Base-by-base conservation (phyloP, 2,329 filamentous ascomycete genomes). In the Aspergillus ustus region DNA sequence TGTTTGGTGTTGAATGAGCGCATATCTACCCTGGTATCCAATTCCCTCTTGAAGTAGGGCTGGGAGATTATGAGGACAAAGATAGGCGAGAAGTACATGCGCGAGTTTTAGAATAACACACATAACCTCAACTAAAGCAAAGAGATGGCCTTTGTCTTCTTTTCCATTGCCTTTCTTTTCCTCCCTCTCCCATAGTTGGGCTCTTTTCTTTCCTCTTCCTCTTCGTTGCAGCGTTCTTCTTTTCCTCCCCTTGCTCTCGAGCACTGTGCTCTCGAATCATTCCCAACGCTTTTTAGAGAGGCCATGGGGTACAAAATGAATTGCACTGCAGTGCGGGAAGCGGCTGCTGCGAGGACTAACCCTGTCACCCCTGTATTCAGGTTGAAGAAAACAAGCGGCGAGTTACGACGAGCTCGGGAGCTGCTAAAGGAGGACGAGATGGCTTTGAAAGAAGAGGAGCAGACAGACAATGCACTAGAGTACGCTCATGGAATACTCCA, bases 291-390 rank as follows among this genome's bases (percentile, higher is more conserved):
- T 15, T 34, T 3, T 8, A 20, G 34, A n/a, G 20, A 22, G 25
- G 17, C 20, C 37, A 66, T 66, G 64, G 50, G 54, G 40, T 58
- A 58, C 44, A 56, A 58, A 25, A 31, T 63, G 20, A 13, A 56
- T 22, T 45, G 49, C 13, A 25, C 22, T n/a, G 29, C 31, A 22
- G 46, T 34, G 20, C 19, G 44, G 22, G 48, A 57, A 22, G 52
- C 43, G 15, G 46, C 34, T 40, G 44, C 43, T n/a, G 46, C 52
- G 4, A 29, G 54, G 13, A 17, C 45, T 19, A 52, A 55, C 19
- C 20, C 62, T 17, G 13, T 52, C 17, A n/a, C 60, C 25, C n/a
- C 62, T 46, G 49, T 65, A 48, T 69, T 70, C 63, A 68, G 65
- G 52, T 51, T 70, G 31, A 66, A 57, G 50, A 66, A 59, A 59